A percentile compares a stretch with the other conserved stretches of the same genome.
These are phyloP conservation scores for Neofusicoccum kwambonambiense DNA, from an alignment of 2,329 filamentous ascomycete species.

Conservation along the genomic window DNA sequence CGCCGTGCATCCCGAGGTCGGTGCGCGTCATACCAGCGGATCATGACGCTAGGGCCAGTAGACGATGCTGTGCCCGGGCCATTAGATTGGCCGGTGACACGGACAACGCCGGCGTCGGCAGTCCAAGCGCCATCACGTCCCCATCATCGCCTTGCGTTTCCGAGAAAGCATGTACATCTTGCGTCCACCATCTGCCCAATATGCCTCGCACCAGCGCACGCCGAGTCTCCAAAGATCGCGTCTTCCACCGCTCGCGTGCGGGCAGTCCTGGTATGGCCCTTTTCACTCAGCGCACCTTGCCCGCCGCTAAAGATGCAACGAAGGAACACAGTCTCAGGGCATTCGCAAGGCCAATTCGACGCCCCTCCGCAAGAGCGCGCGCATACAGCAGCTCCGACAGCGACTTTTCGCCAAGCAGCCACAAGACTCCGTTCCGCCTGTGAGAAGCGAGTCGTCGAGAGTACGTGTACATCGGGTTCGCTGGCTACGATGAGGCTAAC, in stretches of 20 bases:
- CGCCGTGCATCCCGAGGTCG: neutral
- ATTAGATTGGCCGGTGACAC: neutral
- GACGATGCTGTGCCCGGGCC: neutral
- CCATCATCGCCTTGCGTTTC: neutral
- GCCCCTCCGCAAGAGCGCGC: too few relatives aligned
- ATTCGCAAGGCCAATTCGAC: too few relatives aligned
- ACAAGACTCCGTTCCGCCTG: too few relatives aligned
- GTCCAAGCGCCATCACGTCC: too few relatives aligned
- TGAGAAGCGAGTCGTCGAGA: too few relatives aligned
- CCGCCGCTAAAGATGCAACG: neutral
- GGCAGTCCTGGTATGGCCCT: too few relatives aligned
- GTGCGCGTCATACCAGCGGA: neutral
- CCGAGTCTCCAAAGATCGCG: neutral
- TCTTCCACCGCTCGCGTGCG: neutral
- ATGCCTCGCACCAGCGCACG: neutral
- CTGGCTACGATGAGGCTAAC: conserved; percentile 8
- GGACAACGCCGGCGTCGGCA: neutral
- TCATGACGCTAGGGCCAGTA: neutral
- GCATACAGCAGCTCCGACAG: too few relatives aligned
- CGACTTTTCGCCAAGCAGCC: too few relatives aligned
- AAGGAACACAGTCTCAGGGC: neutral
- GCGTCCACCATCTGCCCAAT: neutral
- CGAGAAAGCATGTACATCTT: neutral
- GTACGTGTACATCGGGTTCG: neutral
- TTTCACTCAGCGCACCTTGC: neutral